These are phyloP conservation scores for Erysimum cheiri DNA, from an alignment of 441 rosid species.

Conservation along the genomic window DNA sequence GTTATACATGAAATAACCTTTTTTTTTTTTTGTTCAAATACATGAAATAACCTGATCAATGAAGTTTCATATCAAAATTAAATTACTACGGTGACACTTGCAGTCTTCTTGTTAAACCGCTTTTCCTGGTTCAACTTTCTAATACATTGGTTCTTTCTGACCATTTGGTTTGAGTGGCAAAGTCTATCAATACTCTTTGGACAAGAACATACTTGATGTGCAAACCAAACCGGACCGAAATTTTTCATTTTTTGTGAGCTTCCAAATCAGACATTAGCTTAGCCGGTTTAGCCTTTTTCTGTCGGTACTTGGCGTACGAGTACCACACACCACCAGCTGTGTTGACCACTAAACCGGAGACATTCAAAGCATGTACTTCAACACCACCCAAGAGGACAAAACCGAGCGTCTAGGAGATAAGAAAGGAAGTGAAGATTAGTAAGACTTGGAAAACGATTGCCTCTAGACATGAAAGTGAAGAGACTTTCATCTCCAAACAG, in stretches of 20 bases:
- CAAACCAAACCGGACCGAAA: slow-evolving; percentile 8
- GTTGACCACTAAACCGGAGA: slow-evolving; percentile 83
- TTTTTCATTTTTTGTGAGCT: slow-evolving; percentile 63
- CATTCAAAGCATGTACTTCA: slow-evolving; percentile 83
- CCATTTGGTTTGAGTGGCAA: slow-evolving; percentile 11
- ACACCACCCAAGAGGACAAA: slow-evolving; percentile 92
- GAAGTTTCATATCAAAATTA: not conserved
- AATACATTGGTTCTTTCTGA: slow-evolving; percentile 10
- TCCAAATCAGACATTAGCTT: slow-evolving; percentile 63
- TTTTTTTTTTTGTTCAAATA: too few species aligned
- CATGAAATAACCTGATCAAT: too few species aligned
- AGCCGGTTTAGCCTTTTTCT: slow-evolving; percentile 63
- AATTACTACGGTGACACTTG: not conserved
- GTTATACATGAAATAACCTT: not conserved
- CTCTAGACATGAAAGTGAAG: slow-evolving; percentile 6
- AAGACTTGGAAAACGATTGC: slow-evolving; percentile 25
- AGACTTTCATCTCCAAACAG: slow-evolving; percentile 6
- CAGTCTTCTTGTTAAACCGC: not conserved
- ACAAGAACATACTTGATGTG: slow-evolving; percentile 4
- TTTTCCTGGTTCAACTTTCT: slow-evolving; percentile 16
- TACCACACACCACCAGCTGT: slow-evolving; percentile 97
- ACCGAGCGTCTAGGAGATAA: slow-evolving; percentile 68
- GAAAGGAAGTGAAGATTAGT: slow-evolving; percentile 7
- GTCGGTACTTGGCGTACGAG: slow-evolving; percentile 82
- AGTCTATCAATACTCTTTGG: not conserved